Evolutionary conservation across 1,139 yeast genomes (phyloP).

Genomic region (Zygosaccharomyces pseudobailii): DNA sequence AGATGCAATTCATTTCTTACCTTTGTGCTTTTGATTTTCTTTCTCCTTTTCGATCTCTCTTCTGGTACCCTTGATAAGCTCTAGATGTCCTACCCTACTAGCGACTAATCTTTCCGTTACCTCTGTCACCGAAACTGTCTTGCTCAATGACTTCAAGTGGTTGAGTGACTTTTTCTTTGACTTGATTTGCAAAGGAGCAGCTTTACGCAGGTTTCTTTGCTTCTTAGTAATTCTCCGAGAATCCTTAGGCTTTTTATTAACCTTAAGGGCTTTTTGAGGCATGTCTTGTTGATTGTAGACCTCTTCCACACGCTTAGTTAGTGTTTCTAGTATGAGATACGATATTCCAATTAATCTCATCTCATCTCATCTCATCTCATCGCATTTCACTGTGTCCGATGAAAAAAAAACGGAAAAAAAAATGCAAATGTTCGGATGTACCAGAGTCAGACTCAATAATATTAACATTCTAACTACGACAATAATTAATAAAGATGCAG

Average conservation of each 20-base stretch:
- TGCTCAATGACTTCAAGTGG: constrained; percentile 56
- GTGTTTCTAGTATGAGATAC: not conserved
- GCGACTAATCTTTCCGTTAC: constrained; percentile 84
- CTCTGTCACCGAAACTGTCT: constrained; percentile 55
- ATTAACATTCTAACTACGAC: not conserved
- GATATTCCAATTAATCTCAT: not conserved
- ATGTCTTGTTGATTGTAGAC: constrained; percentile 15
- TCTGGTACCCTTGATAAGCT: constrained; percentile 86
- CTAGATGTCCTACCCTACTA: constrained; percentile 92
- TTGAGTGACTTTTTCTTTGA: constrained; percentile 50
- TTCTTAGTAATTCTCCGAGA: constrained; percentile 40
- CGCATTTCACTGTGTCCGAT: not conserved
- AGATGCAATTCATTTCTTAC: not conserved
- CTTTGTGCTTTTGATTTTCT: constrained; percentile 18
- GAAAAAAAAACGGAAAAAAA: not conserved
- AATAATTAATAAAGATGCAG: not conserved
- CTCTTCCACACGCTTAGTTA: not conserved
- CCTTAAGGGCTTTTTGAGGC: constrained; percentile 40
- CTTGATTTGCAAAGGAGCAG: constrained; percentile 71
- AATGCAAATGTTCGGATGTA: constrained; percentile 3
- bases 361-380: constrained; percentile 3
- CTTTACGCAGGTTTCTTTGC: constrained; percentile 58
- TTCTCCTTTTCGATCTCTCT: constrained; percentile 63
- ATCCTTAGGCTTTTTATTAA: constrained; percentile 36
- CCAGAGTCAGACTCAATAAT: constrained; percentile 3